phyloP scores from a whole-genome alignment of 208 protist genomes.

The Trypanosoma caninum region DNA sequence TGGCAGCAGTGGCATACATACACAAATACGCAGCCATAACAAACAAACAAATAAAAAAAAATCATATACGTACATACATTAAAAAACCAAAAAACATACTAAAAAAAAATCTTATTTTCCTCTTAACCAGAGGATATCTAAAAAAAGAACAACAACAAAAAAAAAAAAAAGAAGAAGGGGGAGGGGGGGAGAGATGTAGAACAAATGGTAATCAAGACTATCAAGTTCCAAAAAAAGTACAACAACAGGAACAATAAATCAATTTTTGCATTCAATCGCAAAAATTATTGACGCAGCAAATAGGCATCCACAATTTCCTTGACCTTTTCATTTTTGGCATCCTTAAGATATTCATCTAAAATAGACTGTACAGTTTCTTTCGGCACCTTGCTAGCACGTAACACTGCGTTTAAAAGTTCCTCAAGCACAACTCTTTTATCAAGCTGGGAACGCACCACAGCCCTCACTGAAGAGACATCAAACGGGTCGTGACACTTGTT shows the following conservation, averaged over 20 bases:
- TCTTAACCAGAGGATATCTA: too few relatives aligned
- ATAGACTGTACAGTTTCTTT: slow-evolving; percentile 37
- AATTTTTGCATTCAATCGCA: not conserved
- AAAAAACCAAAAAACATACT: too few relatives aligned
- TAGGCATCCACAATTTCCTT: slow-evolving; percentile 11
- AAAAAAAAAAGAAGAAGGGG: slow-evolving; percentile 1
- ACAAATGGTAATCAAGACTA: not conserved
- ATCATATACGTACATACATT: too few relatives aligned
- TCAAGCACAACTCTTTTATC: slow-evolving; percentile 31
- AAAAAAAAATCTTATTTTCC: too few relatives aligned
- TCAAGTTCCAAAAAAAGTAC: too few relatives aligned
- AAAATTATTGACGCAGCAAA: slow-evolving; percentile 13
- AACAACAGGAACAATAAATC: not conserved
- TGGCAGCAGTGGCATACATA: too few relatives aligned
- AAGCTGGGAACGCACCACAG: slow-evolving; percentile 50
- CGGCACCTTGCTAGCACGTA: slow-evolving; percentile 42
- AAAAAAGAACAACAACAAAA: not conserved
- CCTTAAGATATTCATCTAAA: slow-evolving; percentile 32
- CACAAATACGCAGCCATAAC: slow-evolving; percentile 6
- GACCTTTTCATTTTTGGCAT: slow-evolving; percentile 29
- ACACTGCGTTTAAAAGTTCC: slow-evolving; percentile 49
- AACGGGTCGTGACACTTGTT: slow-evolving; percentile 52
- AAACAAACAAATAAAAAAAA: slow-evolving; percentile 9
- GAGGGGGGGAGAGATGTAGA: not conserved
- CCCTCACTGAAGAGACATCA: slow-evolving; percentile 56